Conservation (phyloP, 768 basidiomycete species). For the Suillus subluteus region DNA sequence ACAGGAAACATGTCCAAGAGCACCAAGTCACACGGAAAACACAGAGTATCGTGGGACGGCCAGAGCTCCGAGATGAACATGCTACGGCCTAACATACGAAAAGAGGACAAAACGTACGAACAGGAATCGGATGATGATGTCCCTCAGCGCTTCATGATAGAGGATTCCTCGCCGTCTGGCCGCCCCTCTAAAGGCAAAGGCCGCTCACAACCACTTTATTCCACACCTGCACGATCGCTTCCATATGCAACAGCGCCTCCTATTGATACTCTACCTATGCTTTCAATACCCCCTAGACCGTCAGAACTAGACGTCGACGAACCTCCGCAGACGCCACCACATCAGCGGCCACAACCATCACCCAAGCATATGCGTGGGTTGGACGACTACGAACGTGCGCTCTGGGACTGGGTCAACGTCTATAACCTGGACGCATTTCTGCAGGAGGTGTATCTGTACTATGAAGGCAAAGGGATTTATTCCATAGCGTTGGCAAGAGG, state of each 20-base stretch:
- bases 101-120: constrained; percentile 61
- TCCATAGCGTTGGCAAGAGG: constrained; percentile 90
- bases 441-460: constrained; percentile 94
- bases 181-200: constrained; percentile 39
- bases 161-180: constrained; percentile 49
- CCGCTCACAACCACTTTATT: constrained; percentile 57
- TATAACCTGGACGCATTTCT: constrained; percentile 95
- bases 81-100: constrained; percentile 73
- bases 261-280: constrained; percentile 35
- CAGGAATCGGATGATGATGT: constrained; percentile 83
- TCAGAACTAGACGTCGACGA: constrained; percentile 59
- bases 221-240: constrained; percentile 44
- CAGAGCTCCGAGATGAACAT: constrained; percentile 57
- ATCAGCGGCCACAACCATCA: constrained; percentile 23
- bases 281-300: constrained; percentile 65
- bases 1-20: constrained; percentile 28
- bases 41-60: constrained; percentile 61
- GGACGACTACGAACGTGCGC: constrained; percentile 85
- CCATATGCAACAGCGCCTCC: constrained; percentile 44
- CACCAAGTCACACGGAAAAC: constrained; percentile 48
- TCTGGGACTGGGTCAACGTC: constrained; percentile 99
- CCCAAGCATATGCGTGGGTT: constrained; percentile 65
- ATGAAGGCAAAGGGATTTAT: constrained; percentile 95
- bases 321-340: constrained; percentile 22
- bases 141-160: constrained; percentile 85